Conservation (phyloP, 2,329 filamentous ascomycete species). For the Colletotrichum sp. region DNA sequence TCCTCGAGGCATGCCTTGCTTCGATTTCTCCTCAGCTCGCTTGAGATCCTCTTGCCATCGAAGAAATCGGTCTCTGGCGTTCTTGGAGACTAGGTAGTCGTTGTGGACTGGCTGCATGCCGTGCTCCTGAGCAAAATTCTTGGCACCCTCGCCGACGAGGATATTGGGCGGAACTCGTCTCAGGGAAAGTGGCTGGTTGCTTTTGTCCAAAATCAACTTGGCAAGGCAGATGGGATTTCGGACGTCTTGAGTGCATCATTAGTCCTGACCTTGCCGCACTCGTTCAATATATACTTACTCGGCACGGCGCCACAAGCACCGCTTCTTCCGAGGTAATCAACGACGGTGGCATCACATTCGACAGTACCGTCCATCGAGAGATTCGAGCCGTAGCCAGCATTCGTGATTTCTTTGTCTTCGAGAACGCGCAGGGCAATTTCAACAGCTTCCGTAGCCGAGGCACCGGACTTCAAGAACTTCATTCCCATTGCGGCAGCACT, state of each 20-base stretch:
- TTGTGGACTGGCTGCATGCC: slow-evolving; percentile 76
- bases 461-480: slow-evolving; percentile 78
- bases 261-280: not conserved
- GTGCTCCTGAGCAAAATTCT: slow-evolving; percentile 82
- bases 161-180: slow-evolving; percentile 92
- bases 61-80: slow-evolving; percentile 77
- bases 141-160: slow-evolving; percentile 84
- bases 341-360: slow-evolving; percentile 92
- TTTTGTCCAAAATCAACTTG: slow-evolving; percentile 79
- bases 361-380: slow-evolving; percentile 88
- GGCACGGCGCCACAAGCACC: slow-evolving; percentile 91
- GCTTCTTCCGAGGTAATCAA: slow-evolving; percentile 89
- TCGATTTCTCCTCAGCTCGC: slow-evolving; percentile 56
- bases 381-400: slow-evolving; percentile 95
- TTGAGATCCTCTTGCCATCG: slow-evolving; percentile 80
- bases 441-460: slow-evolving; percentile 83
- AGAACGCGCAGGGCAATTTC: slow-evolving; percentile 87
- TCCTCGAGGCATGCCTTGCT: slow-evolving; percentile 24
- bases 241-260: slow-evolving; percentile 64
- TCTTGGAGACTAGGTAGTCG: slow-evolving; percentile 79
- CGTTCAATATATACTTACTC: slow-evolving; percentile 61
- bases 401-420: slow-evolving; percentile 95
- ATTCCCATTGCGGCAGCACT: slow-evolving; percentile 88
- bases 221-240: slow-evolving; percentile 92
- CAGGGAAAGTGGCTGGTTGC: slow-evolving; percentile 78